phyloP scores from a whole-genome alignment of 495 filamentous ascomycete genomes.

The Talaromyces liani region DNA sequence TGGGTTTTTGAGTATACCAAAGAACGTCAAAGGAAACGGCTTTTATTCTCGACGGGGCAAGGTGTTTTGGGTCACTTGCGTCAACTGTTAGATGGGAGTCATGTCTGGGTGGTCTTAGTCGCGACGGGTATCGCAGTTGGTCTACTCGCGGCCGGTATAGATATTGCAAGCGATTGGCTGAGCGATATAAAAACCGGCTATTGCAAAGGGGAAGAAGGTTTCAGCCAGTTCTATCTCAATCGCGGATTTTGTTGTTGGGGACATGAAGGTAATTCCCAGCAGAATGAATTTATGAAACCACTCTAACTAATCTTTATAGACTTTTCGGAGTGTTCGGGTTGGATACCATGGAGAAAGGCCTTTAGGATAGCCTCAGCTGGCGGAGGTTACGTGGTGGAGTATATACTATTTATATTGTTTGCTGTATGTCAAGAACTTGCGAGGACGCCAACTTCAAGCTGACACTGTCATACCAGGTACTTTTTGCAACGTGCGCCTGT shows the following conservation, averaged over 20 bases:
- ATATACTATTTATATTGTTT: conserved; percentile 74
- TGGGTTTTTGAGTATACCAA: conserved; percentile 99
- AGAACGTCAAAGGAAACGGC: conserved; percentile 77
- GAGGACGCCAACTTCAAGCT: conserved; percentile 13
- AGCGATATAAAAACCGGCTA: conserved; percentile 91
- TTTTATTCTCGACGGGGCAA: conserved; percentile 60
- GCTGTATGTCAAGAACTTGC: conserved; percentile 50
- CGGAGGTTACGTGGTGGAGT: conserved; percentile 74
- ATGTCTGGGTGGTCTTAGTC: conserved; percentile 87
- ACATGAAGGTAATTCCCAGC: conserved; percentile 53
- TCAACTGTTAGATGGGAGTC: conserved; percentile 70
- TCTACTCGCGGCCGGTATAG: conserved; percentile 76
- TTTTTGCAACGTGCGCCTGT: conserved; percentile 74
- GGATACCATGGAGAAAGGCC: conserved; percentile 77
- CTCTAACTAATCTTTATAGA: conserved; percentile 29
- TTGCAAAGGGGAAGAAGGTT: conserved; percentile 64
- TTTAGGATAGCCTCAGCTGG: conserved; percentile 55
- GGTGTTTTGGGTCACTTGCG: conserved; percentile 66
- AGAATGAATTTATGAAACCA: not conserved
- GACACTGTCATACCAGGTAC: conserved; percentile 40
- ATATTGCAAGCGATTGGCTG: conserved; percentile 90
- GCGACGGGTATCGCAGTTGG: conserved; percentile 73
- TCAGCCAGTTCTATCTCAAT: conserved; percentile 84
- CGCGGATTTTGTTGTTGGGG: conserved; percentile 89
- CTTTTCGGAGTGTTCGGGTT: conserved; percentile 67